phyloP scores from a whole-genome alignment of 306 rosid genomes.

The Vigna reflexopilosa region DNA sequence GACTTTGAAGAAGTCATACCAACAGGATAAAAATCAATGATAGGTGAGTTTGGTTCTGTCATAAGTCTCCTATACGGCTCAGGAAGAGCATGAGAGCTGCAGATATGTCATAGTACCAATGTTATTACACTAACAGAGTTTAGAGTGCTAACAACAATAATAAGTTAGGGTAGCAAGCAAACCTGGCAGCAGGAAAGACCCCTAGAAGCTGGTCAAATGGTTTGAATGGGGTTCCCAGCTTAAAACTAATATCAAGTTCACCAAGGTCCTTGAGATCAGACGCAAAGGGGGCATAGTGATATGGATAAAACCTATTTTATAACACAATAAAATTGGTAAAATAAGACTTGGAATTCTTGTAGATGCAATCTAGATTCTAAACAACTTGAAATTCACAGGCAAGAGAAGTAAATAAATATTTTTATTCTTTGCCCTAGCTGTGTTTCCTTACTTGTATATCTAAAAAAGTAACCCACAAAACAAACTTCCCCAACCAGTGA shows the following conservation, averaged over 20 bases:
- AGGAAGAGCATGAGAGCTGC: constrained; percentile 97
- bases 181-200: constrained; percentile 99
- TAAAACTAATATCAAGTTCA: constrained; percentile 68
- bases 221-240: constrained; percentile 85
- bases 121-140: constrained; percentile 11
- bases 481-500: neutral
- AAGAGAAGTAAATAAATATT: neutral
- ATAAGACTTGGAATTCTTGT: neutral
- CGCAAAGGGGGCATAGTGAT: constrained; percentile 98
- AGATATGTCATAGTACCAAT: constrained; percentile 41
- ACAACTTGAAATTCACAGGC: constrained; percentile 15
- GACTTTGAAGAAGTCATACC: constrained; percentile 61
- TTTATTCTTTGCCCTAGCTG: neutral
- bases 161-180: constrained; percentile 6
- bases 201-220: constrained; percentile 98
- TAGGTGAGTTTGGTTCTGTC: constrained; percentile 86
- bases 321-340: neutral
- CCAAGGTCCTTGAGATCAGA: constrained; percentile 90
- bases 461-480: neutral
- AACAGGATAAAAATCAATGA: constrained; percentile 84
- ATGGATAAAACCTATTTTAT: constrained; percentile 91
- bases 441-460: neutral
- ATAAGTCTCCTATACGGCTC: constrained; percentile 83
- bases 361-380: neutral
- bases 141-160: neutral